phyloP scores from a whole-genome alignment of 2,329 filamentous ascomycete genomes.

The Lachnellula willkommii region DNA sequence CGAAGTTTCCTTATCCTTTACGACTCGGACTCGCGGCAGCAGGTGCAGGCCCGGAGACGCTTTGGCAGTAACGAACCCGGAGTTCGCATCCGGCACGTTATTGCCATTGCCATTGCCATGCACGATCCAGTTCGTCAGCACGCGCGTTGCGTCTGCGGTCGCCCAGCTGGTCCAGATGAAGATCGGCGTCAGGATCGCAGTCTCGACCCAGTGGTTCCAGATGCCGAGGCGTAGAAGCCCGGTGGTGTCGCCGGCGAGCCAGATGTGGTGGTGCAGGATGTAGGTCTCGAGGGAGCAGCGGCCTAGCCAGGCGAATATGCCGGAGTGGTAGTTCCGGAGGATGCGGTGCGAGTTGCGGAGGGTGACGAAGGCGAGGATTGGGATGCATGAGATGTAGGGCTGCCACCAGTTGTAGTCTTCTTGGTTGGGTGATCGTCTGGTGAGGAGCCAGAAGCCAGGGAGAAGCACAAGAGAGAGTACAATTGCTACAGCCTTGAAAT shows the following conservation, averaged over 20 bases:
- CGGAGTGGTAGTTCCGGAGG: slow-evolving; percentile 41
- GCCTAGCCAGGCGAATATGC: slow-evolving; percentile 49
- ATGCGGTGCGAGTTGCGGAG: slow-evolving; percentile 44
- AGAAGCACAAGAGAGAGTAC: slow-evolving; percentile 20
- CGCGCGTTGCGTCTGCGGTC: slow-evolving; percentile 34
- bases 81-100: neutral
- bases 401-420: slow-evolving; percentile 45
- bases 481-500: slow-evolving; percentile 13
- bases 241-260: slow-evolving; percentile 53
- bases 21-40: neutral
- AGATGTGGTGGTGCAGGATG: slow-evolving; percentile 56
- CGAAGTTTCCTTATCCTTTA: neutral
- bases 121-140: slow-evolving; percentile 36
- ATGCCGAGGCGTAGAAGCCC: slow-evolving; percentile 40
- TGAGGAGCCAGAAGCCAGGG: slow-evolving; percentile 20
- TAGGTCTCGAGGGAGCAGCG: slow-evolving; percentile 54
- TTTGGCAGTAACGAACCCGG: neutral
- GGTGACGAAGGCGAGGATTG: slow-evolving; percentile 47
- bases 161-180: slow-evolving; percentile 40
- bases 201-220: slow-evolving; percentile 33
- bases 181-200: slow-evolving; percentile 35
- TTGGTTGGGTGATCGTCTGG: slow-evolving; percentile 30
- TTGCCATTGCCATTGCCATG: slow-evolving; percentile 3
- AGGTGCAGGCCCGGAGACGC: slow-evolving; percentile 1
- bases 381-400: slow-evolving; percentile 49